These are phyloP conservation scores for Cinnamomum chago DNA, from an alignment of 164 flowering plant genomes.

Conservation along the genomic window DNA sequence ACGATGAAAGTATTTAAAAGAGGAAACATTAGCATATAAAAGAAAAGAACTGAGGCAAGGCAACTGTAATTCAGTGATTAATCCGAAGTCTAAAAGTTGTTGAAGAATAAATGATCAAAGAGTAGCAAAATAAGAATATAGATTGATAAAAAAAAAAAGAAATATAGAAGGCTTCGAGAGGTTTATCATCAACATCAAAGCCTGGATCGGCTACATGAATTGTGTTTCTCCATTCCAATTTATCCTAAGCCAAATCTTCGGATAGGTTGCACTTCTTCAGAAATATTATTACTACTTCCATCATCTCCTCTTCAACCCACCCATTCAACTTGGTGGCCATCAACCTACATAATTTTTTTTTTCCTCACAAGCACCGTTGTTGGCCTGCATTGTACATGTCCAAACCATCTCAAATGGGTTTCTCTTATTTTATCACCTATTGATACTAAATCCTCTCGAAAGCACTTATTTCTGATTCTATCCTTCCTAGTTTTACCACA, in stretches of 20 bases:
- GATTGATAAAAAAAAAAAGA: too few species aligned
- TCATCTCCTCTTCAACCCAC: background rate
- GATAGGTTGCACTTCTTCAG: background rate
- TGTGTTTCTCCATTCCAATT: background rate
- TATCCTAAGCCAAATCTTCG: background rate
- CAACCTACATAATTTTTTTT: background rate
- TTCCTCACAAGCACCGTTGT: background rate
- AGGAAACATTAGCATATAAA: too few species aligned
- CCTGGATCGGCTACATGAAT: background rate
- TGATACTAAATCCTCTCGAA: background rate
- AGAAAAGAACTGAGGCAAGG: too few species aligned
- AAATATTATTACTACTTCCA: background rate
- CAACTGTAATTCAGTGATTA: too few species aligned
- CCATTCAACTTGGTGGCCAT: background rate
- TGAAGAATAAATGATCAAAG: too few species aligned
- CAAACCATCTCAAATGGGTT: background rate
- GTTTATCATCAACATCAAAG: background rate
- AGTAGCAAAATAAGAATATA: too few species aligned
- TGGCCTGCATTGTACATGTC: background rate
- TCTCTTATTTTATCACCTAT: background rate
- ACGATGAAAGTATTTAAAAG: too few species aligned
- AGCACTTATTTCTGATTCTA: background rate
- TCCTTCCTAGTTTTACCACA: background rate
- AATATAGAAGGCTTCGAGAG: background rate
- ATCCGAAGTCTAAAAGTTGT: too few species aligned